Evolutionary conservation across 768 basidiomycete genomes (phyloP).

Genomic region (Mycena latifolia): DNA sequence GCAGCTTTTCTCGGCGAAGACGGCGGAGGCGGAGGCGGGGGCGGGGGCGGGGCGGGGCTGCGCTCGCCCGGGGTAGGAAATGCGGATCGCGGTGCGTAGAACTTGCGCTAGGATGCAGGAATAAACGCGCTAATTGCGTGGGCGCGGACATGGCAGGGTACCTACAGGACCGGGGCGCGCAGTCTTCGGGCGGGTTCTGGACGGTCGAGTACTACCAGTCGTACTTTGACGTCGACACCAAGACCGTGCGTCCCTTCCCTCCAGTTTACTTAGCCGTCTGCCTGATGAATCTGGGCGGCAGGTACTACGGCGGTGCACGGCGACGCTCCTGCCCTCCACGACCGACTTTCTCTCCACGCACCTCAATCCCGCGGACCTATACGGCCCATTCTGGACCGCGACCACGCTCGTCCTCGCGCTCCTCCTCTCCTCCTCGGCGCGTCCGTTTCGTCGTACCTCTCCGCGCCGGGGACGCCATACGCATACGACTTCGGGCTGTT

Average conservation of each 20-base stretch:
- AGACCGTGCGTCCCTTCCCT: conserved; percentile 60
- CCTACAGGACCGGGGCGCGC: conserved; percentile 63
- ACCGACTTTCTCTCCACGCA: conserved; percentile 68
- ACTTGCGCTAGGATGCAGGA: background rate
- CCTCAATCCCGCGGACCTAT: conserved; percentile 79
- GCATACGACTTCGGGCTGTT: conserved; percentile 91
- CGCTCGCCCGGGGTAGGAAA: conserved; percentile 59
- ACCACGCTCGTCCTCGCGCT: conserved; percentile 95
- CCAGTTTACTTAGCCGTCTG: background rate
- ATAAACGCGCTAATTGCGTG: background rate
- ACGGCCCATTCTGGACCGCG: conserved; percentile 98
- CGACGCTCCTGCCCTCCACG: conserved; percentile 81
- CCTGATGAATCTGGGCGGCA: conserved; percentile 44
- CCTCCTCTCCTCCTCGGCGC: conserved; percentile 95
- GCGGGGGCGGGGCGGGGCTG: conserved; percentile 44
- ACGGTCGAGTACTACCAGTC: conserved; percentile 87
- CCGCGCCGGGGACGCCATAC: conserved; percentile 64
- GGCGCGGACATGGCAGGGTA: conserved; percentile 63
- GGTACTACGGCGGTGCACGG: conserved; percentile 83
- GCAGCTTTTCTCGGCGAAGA: conserved; percentile 74
- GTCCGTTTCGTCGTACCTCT: conserved; percentile 89
- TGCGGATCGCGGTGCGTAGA: conserved; percentile 61
- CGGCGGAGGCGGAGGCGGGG: conserved; percentile 41
- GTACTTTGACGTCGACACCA: conserved; percentile 91
- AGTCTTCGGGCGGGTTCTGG: conserved; percentile 74